Evolutionary conservation across 768 basidiomycete species (phyloP).

Genomic region (Tremella mesenterica): DNA sequence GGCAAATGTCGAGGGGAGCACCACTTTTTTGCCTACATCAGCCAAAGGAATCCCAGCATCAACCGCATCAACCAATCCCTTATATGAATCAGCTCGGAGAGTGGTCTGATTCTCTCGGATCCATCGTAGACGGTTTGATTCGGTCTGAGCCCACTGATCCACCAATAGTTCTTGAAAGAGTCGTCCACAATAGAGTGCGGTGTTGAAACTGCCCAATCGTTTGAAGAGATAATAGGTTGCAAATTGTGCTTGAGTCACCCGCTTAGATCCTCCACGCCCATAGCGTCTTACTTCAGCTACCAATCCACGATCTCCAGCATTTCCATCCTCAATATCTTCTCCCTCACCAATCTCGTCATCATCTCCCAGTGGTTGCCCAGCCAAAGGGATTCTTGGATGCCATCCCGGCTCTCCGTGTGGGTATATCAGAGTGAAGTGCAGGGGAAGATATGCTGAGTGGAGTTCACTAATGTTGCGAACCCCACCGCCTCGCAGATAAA

Average conservation of each 20-base stretch:
- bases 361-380: not conserved
- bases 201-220: not conserved
- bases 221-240: not conserved
- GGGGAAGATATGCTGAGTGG: not conserved
- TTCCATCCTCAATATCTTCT: not conserved
- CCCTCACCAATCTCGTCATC: not conserved
- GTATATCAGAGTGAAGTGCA: not conserved
- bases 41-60: not conserved
- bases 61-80: not conserved
- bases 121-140: slow-evolving; percentile 47
- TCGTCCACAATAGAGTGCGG: slow-evolving; percentile 45
- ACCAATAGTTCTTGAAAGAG: slow-evolving; percentile 50
- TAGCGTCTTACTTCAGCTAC: not conserved
- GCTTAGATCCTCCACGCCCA: not conserved
- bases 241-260: not conserved
- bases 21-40: not conserved
- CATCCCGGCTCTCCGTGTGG: not conserved
- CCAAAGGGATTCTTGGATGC: not conserved
- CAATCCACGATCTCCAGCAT: not conserved
- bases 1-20: slow-evolving; percentile 12
- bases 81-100: not conserved
- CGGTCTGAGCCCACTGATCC: slow-evolving; percentile 50
- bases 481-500: too few relatives aligned
- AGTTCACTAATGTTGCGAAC: not conserved
- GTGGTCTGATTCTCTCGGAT: slow-evolving; percentile 7